Conservation (phyloP, 495 filamentous ascomycete species). For the Aspergillus indologenus region DNA sequence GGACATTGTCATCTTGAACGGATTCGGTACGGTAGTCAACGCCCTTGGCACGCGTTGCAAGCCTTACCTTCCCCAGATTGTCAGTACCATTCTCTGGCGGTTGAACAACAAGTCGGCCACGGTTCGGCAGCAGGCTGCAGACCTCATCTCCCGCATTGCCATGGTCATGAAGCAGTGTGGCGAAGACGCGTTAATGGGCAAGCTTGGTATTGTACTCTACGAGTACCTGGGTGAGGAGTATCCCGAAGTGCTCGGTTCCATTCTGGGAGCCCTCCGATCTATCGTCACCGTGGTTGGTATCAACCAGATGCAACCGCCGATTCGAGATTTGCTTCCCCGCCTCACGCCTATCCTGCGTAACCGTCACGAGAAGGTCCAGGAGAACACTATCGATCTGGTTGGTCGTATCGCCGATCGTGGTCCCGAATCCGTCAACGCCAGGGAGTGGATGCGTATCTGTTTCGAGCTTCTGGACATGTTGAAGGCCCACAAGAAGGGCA, state of each 20-base stretch:
- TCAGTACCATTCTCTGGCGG: conserved; percentile 94
- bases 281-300: conserved; percentile 99
- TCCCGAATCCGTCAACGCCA: conserved; percentile 89
- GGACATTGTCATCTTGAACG: conserved; percentile 93
- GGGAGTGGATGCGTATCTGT: conserved; percentile 99
- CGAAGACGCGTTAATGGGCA: conserved; percentile 93
- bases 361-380: conserved; percentile 98
- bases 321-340: conserved; percentile 91
- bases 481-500: conserved; percentile 99
- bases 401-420: conserved; percentile 98
- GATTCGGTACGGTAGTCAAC: conserved; percentile 98
- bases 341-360: conserved; percentile 96
- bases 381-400: conserved; percentile 99
- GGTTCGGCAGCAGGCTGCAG: conserved; percentile 94
- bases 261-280: conserved; percentile 88
- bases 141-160: conserved; percentile 93
- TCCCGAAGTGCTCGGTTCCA: conserved; percentile 95
- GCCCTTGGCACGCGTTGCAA: conserved; percentile 92
- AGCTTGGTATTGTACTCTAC: conserved; percentile 93
- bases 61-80: conserved; percentile 93
- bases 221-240: conserved; percentile 99
- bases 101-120: conserved; percentile 96
- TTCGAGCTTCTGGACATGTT: conserved; percentile 99
- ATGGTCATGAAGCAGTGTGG: conserved; percentile 99
- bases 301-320: conserved; percentile 98